Base-by-base conservation (phyloP, 306 rosid genomes). In the Cyclanthera cordifolia region DNA sequence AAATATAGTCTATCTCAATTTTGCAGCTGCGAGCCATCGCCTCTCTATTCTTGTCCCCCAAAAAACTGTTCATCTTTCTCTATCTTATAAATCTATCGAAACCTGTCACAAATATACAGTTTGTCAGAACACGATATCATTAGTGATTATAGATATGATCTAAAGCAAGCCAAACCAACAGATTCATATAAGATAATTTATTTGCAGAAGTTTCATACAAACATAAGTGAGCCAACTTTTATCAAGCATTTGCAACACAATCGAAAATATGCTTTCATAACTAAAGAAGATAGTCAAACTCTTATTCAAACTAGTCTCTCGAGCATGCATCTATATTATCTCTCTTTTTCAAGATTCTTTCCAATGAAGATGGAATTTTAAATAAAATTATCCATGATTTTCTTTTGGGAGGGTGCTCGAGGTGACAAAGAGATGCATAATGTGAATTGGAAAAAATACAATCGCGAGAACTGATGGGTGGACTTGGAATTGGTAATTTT, bases 61-160 rank as follows among this genome's bases (percentile, higher is more conserved):
- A 66, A 47, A 66, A 46, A 16, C 48, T 66, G 41, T 20, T 66
- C 71, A 47, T 66, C 71, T 66, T 25, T 37, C 43, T 46, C 68
- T 65, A 54, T 66, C 48, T 45, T 23, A 23, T 66, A 66, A 66
- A 46, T 46, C 71, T 66, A 66, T 43, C 71, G 47, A 45, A 47
- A 66, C 71, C 71, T 66, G 71, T 65, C 30, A 65, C 53, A 65
- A 65, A 43, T 21, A 64, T 64, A 65, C 15, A 51, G 30, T n/a
- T n/a, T n/a, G n/a, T 2, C 20, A 65, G 4, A 4, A 59, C 47
- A 58, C 46, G 0, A 32, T 58, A 14, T 32, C 46, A 58, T 32
- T 58, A 28, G 25, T 4, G 23, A 58, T 32, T 30, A 30, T 9
- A 59, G 32, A 32, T 9, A 23, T 56, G 6, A 4, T 56, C 66